These are phyloP conservation scores for Mucor saturninus DNA, from an alignment of 371 early-diverging fungal species.

Conservation along the genomic window DNA sequence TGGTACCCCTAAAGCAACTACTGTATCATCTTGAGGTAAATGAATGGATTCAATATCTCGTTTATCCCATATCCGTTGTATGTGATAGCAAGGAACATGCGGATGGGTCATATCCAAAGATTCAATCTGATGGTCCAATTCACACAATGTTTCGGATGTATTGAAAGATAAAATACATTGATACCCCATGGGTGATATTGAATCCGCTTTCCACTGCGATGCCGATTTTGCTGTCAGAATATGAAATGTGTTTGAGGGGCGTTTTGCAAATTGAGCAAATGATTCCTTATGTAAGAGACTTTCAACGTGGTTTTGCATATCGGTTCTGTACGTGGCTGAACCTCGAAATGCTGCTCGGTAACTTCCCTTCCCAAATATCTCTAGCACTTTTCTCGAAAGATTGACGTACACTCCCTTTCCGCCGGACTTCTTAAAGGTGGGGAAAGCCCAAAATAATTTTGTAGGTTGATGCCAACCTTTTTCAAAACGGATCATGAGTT, in stretches of 20 bases:
- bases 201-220: neutral
- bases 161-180: slow-evolving; percentile 28
- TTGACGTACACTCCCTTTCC: slow-evolving; percentile 29
- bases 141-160: neutral
- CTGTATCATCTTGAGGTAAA: neutral
- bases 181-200: slow-evolving; percentile 1
- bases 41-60: slow-evolving; percentile 1
- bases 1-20: slow-evolving; percentile 19
- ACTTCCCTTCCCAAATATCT: slow-evolving; percentile 11
- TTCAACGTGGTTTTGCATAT: slow-evolving; percentile 23
- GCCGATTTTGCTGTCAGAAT: neutral
- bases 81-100: slow-evolving; percentile 27
- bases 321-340: slow-evolving; percentile 16
- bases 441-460: slow-evolving; percentile 25
- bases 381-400: slow-evolving; percentile 11
- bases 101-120: neutral
- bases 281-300: slow-evolving; percentile 11
- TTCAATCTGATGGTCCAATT: slow-evolving; percentile 7
- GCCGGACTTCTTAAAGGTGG: slow-evolving; percentile 1
- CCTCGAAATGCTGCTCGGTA: slow-evolving; percentile 16
- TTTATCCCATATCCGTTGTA: slow-evolving; percentile 14
- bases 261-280: slow-evolving; percentile 2
- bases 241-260: slow-evolving; percentile 6
- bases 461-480: slow-evolving; percentile 27
- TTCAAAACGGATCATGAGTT: slow-evolving; percentile 27